These are phyloP conservation scores for Glycyrrhiza uralensis DNA, from an alignment of 306 rosid species.

Conservation along the genomic window DNA sequence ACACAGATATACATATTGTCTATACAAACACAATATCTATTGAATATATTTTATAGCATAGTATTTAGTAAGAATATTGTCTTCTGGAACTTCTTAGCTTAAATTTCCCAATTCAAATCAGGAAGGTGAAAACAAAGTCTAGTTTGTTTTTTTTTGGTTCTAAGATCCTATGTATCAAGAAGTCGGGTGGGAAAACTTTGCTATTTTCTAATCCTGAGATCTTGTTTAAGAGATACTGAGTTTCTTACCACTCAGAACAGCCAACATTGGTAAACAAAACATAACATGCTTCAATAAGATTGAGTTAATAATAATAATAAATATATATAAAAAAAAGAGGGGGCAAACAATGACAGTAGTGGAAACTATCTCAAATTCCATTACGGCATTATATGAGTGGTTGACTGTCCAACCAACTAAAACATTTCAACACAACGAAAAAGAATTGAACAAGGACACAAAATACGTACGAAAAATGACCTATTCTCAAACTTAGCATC, in stretches of 20 bases:
- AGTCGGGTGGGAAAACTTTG: not conserved
- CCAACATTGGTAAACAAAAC: not conserved
- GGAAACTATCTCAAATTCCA: conserved; percentile 24
- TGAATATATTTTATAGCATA: not conserved
- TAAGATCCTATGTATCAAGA: not conserved
- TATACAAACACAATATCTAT: conserved; percentile 1
- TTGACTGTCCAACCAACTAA: conserved; percentile 20
- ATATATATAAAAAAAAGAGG: not conserved
- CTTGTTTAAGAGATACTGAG: not conserved
- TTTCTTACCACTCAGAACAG: not conserved
- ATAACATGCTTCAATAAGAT: not conserved
- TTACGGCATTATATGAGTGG: conserved; percentile 11
- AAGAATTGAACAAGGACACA: not conserved
- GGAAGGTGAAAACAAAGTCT: not conserved
- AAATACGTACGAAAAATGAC: not conserved
- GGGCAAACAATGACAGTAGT: not conserved
- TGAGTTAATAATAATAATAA: not conserved
- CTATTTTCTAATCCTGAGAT: not conserved
- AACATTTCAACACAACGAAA: conserved; percentile 14
- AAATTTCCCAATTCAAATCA: not conserved
- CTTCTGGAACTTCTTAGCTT: not conserved
- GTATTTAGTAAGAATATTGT: not conserved
- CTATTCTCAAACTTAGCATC: not conserved
- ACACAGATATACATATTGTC: not conserved
- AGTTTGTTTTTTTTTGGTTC: not conserved